These are phyloP conservation scores for Solanum tarapatanum DNA, from an alignment of 257 asterid species.

Conservation along the genomic window DNA sequence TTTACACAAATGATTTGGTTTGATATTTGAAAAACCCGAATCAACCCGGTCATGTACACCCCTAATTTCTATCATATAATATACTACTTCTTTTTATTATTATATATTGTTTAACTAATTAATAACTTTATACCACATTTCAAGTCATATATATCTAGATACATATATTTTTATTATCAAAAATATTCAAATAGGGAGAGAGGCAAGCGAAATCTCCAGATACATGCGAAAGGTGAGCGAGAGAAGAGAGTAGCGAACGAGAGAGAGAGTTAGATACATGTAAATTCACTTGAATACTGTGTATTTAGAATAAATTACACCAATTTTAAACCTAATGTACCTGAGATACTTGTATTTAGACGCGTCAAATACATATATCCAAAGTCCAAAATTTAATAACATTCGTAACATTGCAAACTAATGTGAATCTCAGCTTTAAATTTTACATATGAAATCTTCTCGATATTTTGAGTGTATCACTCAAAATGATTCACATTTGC, in stretches of 20 bases:
- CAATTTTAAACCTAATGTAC: rapidly evolving
- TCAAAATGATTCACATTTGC: neutral
- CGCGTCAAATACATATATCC: neutral
- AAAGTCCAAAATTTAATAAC: neutral
- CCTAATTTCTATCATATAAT: too few relatives aligned
- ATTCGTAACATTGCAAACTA: neutral
- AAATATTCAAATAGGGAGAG: too few relatives aligned
- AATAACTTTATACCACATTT: neutral
- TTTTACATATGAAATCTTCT: too few relatives aligned
- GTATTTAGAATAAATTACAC: too few relatives aligned
- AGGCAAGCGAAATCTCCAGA: neutral
- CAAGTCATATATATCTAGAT: too few relatives aligned
- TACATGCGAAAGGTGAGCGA: neutral
- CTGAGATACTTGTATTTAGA: neutral
- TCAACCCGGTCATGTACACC: too few relatives aligned
- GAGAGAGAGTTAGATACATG: too few relatives aligned
- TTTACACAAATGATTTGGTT: too few relatives aligned
- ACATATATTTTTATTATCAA: rapidly evolving
- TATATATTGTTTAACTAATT: too few relatives aligned
- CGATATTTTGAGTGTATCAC: neutral
- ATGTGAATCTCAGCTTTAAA: neutral
- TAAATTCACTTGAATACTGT: rapidly evolving
- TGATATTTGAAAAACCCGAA: too few relatives aligned
- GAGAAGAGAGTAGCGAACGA: too few relatives aligned
- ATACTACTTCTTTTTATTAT: too few relatives aligned